Percentiles rank a stretch among this genome's conserved stretches.
Evolutionary conservation across 2,329 filamentous ascomycete genomes (phyloP).

Genomic region (Botrytis medusae): DNA sequence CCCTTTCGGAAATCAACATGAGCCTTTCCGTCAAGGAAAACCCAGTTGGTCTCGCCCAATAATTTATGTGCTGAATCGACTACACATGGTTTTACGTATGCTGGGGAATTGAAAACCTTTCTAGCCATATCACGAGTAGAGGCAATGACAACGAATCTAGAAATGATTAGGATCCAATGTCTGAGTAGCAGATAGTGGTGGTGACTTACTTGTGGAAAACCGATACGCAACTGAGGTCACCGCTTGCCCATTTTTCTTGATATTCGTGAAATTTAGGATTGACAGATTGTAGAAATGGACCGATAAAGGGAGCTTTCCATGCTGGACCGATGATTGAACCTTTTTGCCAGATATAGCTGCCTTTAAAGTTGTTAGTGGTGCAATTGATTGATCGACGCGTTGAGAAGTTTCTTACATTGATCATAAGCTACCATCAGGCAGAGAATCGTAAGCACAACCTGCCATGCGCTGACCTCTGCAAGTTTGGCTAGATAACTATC

Average conservation of each 20-base stretch:
- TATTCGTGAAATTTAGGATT: slow-evolving; percentile 92
- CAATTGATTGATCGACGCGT: neutral
- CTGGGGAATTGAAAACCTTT: slow-evolving; percentile 94
- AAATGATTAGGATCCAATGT: slow-evolving; percentile 2
- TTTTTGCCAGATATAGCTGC: slow-evolving; percentile 73
- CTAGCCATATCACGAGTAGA: slow-evolving; percentile 92
- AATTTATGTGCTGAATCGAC: slow-evolving; percentile 94
- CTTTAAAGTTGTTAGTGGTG: slow-evolving; percentile 46
- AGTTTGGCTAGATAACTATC: slow-evolving; percentile 32
- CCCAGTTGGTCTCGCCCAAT: slow-evolving; percentile 89
- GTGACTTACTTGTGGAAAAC: slow-evolving; percentile 92
- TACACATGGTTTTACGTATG: slow-evolving; percentile 91
- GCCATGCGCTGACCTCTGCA: slow-evolving; percentile 53
- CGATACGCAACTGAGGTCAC: slow-evolving; percentile 90
- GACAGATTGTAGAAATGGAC: slow-evolving; percentile 91
- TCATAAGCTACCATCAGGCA: slow-evolving; percentile 78
- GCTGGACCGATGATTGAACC: slow-evolving; percentile 72
- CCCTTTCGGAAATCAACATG: slow-evolving; percentile 98
- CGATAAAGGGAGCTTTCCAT: slow-evolving; percentile 83
- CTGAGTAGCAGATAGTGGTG: neutral
- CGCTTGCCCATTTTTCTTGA: slow-evolving; percentile 87
- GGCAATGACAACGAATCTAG: slow-evolving; percentile 93
- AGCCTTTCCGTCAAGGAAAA: slow-evolving; percentile 91
- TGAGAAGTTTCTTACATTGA: slow-evolving; percentile 65
- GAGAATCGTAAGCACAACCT: slow-evolving; percentile 68